These are phyloP conservation scores for Penicillium decumbens DNA, from an alignment of 2,329 filamentous ascomycete species.

Conservation along the genomic window DNA sequence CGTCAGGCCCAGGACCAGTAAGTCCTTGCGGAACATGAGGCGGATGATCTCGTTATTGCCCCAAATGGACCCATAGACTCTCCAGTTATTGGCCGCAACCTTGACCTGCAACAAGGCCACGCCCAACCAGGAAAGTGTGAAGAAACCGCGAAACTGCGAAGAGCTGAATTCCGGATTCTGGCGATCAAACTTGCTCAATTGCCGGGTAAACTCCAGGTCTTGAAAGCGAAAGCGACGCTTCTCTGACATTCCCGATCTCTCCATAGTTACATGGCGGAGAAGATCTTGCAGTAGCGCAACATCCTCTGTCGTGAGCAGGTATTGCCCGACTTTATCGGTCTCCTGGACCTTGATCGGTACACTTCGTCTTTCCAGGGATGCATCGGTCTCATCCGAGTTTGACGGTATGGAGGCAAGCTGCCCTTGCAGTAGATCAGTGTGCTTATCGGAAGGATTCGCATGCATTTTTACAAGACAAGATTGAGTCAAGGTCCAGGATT, in stretches of 20 bases:
- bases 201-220: slow-evolving; percentile 65
- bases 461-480: neutral
- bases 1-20: slow-evolving; percentile 52
- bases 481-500: neutral
- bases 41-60: slow-evolving; percentile 68
- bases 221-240: slow-evolving; percentile 41
- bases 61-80: slow-evolving; percentile 62
- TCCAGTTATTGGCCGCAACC: slow-evolving; percentile 65
- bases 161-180: slow-evolving; percentile 62
- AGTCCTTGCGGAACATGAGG: slow-evolving; percentile 59
- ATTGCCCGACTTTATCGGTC: slow-evolving; percentile 45
- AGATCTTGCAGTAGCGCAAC: slow-evolving; percentile 45
- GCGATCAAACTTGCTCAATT: slow-evolving; percentile 70
- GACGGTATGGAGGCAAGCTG: neutral
- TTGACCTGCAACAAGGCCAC: slow-evolving; percentile 63
- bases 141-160: slow-evolving; percentile 74
- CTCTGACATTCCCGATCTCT: slow-evolving; percentile 30
- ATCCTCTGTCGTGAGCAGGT: slow-evolving; percentile 49
- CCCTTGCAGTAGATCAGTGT: neutral
- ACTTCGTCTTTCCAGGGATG: slow-evolving; percentile 1
- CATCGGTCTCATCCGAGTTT: neutral
- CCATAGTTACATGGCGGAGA: slow-evolving; percentile 41
- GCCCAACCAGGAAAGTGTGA: slow-evolving; percentile 65
- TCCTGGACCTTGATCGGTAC: slow-evolving; percentile 47
- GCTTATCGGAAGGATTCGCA: neutral